Evolutionary conservation across 192 early-diverging fungal species (phyloP).

Genomic region (Phycomyces blakesleeanus): DNA sequence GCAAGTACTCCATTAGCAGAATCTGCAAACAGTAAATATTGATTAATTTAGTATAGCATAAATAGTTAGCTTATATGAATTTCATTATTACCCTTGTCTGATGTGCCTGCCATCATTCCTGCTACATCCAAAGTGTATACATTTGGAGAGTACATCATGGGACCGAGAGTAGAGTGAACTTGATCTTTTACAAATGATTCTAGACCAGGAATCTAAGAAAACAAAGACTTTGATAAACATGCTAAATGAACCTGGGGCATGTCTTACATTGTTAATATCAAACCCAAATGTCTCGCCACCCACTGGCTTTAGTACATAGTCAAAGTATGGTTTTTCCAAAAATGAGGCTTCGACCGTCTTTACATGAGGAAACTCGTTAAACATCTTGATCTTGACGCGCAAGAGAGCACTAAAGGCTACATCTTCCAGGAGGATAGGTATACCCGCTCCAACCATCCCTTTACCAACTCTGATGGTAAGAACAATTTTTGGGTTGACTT

Average conservation of each 20-base stretch:
- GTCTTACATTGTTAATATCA: constrained; percentile 75
- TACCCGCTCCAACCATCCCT: constrained; percentile 78
- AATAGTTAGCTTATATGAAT: background rate
- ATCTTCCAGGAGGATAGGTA: constrained; percentile 83
- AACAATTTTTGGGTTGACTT: constrained; percentile 84
- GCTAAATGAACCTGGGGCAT: background rate
- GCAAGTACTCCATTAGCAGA: constrained; percentile 83
- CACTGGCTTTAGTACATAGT: constrained; percentile 87
- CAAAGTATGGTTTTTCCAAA: constrained; percentile 74
- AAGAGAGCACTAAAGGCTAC: constrained; percentile 77
- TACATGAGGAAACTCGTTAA: constrained; percentile 81
- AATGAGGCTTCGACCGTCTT: constrained; percentile 80
- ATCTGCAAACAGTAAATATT: constrained; percentile 31
- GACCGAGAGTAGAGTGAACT: constrained; percentile 64
- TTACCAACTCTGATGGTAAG: constrained; percentile 82
- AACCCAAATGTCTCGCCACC: constrained; percentile 78
- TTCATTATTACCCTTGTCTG: constrained; percentile 37
- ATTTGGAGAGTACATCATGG: constrained; percentile 85
- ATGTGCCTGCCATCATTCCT: constrained; percentile 63
- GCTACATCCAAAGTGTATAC: constrained; percentile 77
- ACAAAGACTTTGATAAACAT: background rate
- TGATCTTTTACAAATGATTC: constrained; percentile 70
- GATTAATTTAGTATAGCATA: background rate
- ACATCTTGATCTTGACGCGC: constrained; percentile 77
- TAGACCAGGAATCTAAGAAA: constrained; percentile 71